A percentile compares a stretch with the other conserved stretches of the same genome.
phyloP scores from a whole-genome alignment of 345 rosid species.

The Sapria himalayana region DNA sequence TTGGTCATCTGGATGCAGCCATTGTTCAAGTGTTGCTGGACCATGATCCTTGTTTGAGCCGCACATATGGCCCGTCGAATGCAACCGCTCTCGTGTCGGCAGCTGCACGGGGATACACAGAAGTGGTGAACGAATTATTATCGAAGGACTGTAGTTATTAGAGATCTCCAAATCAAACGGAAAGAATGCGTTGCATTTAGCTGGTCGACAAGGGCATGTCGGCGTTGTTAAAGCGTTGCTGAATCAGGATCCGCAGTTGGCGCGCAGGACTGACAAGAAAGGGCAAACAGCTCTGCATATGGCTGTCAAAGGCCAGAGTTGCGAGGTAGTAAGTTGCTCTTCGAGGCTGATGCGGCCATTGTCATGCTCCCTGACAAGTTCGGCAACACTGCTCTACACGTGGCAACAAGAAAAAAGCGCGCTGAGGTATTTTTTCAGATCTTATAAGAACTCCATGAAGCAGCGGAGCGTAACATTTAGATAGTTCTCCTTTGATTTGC shows the following conservation, averaged over 20 bases:
- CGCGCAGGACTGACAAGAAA: conserved; percentile 76
- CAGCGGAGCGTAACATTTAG: background rate
- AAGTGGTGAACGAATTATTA: conserved; percentile 61
- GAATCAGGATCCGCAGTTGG: conserved; percentile 60
- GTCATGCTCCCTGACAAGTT: conserved; percentile 90
- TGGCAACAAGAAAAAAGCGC: conserved; percentile 80
- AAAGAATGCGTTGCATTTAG: conserved; percentile 76
- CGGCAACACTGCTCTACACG: conserved; percentile 82
- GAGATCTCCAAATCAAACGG: conserved; percentile 65
- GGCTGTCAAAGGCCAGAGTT: conserved; percentile 89
- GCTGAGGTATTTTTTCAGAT: conserved; percentile 35
- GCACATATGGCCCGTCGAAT: conserved; percentile 55
- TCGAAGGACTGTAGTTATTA: conserved; percentile 57
- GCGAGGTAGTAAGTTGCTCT: conserved; percentile 81
- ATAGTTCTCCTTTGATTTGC: conserved; percentile 16
- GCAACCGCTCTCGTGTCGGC: conserved; percentile 83
- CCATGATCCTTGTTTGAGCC: conserved; percentile 63
- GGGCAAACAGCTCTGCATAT: conserved; percentile 91
- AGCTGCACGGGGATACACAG: conserved; percentile 75
- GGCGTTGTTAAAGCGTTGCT: conserved; percentile 62
- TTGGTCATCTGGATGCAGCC: conserved; percentile 30
- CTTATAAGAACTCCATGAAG: background rate
- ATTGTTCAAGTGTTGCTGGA: conserved; percentile 75
- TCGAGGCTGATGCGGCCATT: conserved; percentile 81
- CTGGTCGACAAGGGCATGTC: conserved; percentile 76